Base-by-base conservation (phyloP, 139 green algal genomes). In the Volvox africanus region DNA sequence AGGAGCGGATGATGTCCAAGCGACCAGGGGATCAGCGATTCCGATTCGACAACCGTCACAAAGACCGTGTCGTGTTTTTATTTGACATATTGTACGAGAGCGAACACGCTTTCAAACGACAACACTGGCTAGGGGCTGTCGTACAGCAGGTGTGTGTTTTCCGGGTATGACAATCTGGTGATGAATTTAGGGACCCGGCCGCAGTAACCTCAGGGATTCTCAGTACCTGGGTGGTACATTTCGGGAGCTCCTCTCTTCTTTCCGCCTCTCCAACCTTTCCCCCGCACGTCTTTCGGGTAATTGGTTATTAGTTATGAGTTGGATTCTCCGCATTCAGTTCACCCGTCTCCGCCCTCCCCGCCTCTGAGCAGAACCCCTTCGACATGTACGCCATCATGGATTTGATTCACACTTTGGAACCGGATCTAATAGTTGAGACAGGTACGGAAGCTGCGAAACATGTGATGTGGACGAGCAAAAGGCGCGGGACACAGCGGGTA, bases 61-160 rank as follows among this genome's bases (percentile, higher is more conserved):
- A 82, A 80, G 93, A 95, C 73, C 75, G 85, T 0, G 76, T 93
- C 9, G 30, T 95, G 35, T 83, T 92, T 22, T 87, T 95, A 37
- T 94, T 93, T 37, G 93, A 95, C 82, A 22, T 95, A 11, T 62
- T 94, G 82, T 95, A 93, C 82, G 93, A 95, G 71, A 37, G 28
- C 17, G 61, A 92, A 1, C n/a, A 80, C 9, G 87, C 93, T 1
- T 95, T 95, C 91, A 91, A 92, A 37, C 62, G 88, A 36, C 93
- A 95, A 87, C 88, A 92, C 91, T 95, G 91, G 91, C 69, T 94
- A 61, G 92, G 89, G 67, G 62, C 73, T 32, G 62, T 80, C 20
- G 86, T 90, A 55, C 86, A 90, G 69, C 86, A 89, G 84, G 84
- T 73, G 69, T 1, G 84, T 26, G 9, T 55, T 5, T 55, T 55